These are phyloP conservation scores for Verticillium alfalfae DNA, from an alignment of 2,329 filamentous ascomycete species.

Conservation along the genomic window DNA sequence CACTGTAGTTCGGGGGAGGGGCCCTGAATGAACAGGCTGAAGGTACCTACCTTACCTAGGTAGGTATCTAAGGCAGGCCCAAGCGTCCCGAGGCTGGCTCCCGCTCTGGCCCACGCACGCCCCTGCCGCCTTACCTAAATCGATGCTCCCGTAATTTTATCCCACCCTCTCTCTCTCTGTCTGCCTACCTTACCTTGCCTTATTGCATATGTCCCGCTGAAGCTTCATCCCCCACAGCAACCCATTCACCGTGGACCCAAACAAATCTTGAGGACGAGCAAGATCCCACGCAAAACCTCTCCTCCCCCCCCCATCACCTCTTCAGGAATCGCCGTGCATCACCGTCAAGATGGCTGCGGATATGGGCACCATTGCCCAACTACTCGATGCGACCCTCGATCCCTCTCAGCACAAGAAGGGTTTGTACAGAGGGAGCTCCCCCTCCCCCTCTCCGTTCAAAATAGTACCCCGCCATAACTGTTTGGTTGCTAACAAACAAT, in stretches of 20 bases:
- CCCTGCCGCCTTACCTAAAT: not conserved
- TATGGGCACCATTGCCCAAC: conserved; percentile 63
- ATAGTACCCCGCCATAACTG: conserved; percentile 19
- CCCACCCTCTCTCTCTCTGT: not conserved
- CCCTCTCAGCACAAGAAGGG: conserved; percentile 85
- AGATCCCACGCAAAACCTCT: conserved; percentile 1
- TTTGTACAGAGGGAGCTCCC: conserved; percentile 28
- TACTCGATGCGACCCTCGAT: conserved; percentile 88
- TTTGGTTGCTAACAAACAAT: conserved; percentile 28
- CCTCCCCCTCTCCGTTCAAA: conserved; percentile 3
- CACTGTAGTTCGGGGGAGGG: too few relatives aligned
- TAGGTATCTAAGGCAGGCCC: not conserved
- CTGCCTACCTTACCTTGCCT: too few relatives aligned
- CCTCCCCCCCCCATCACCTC: not conserved
- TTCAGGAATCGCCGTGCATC: not conserved
- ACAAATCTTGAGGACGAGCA: not conserved
- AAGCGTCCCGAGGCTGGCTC: not conserved
- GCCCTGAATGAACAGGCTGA: too few relatives aligned
- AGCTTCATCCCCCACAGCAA: not conserved
- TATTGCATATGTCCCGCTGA: not conserved
- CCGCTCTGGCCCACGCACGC: not conserved
- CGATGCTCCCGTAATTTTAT: not conserved
- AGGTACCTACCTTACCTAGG: too few relatives aligned
- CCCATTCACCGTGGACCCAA: not conserved
- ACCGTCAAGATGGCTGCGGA: conserved; percentile 48